Conservation (phyloP, 2,329 filamentous ascomycete genomes). For the Colletotrichum karsti region DNA sequence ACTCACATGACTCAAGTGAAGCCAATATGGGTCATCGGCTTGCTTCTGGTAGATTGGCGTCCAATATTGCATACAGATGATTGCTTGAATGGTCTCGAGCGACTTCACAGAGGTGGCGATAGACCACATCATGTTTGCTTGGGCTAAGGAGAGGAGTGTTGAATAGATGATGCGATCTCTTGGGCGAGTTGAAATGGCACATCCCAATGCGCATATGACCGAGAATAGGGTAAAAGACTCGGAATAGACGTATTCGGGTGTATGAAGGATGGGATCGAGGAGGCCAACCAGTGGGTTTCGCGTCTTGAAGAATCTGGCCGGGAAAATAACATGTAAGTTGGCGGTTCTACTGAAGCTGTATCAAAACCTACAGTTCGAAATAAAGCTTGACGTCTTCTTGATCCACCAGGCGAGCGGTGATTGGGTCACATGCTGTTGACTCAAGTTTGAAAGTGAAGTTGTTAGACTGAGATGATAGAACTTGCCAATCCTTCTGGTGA, state of each 20-base stretch:
- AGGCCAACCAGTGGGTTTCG: slow-evolving; percentile 34
- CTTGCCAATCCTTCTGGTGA: slow-evolving; percentile 32
- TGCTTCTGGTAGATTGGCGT: slow-evolving; percentile 31
- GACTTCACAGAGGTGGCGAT: slow-evolving; percentile 36
- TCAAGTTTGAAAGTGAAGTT: slow-evolving; percentile 34
- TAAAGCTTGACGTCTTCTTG: slow-evolving; percentile 28
- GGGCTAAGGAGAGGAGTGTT: slow-evolving; percentile 32
- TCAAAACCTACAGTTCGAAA: background rate
- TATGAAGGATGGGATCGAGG: slow-evolving; percentile 34
- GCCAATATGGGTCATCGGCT: slow-evolving; percentile 35
- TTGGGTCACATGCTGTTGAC: slow-evolving; percentile 32
- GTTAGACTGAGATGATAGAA: slow-evolving; percentile 30
- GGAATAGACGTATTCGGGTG: slow-evolving; percentile 33
- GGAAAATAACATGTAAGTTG: background rate
- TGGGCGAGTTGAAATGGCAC: slow-evolving; percentile 34
- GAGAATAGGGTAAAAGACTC: slow-evolving; percentile 36
- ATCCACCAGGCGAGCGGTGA: slow-evolving; percentile 33
- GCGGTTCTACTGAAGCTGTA: background rate
- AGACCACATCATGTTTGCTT: slow-evolving; percentile 35
- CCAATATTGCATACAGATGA: slow-evolving; percentile 36
- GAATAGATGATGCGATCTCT: slow-evolving; percentile 34
- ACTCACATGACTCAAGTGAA: slow-evolving; percentile 34
- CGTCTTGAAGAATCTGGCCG: slow-evolving; percentile 33
- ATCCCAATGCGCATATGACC: slow-evolving; percentile 34
- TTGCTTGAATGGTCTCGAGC: slow-evolving; percentile 35